Base-by-base conservation (phyloP, 2,329 filamentous ascomycete species). In the Hirsutella minnesotensis region DNA sequence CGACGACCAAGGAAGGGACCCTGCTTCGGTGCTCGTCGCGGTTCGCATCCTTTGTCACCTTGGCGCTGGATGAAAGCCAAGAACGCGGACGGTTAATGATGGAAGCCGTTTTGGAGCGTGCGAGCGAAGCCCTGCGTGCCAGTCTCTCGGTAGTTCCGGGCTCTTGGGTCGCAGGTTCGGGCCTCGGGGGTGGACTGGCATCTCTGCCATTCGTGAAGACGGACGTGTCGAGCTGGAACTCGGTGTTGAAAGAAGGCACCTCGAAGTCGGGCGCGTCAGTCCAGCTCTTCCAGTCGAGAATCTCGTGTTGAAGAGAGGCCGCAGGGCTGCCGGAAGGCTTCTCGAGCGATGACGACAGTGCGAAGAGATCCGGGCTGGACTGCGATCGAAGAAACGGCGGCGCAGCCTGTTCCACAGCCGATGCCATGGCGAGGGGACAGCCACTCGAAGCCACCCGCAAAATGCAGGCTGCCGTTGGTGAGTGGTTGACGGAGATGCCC, bases 171-270 rank as follows among this genome's bases (percentile, higher is more conserved):
- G 40, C 27, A 48, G 52, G 44, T 45, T 45, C 46, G 27, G 35
- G 39, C 22, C 27, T 36, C 30, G 18, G 22, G 24, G 13, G 29
- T 3, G 18, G 43, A 9, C 19, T 16, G 27, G 16, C 8, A 20
- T 12, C 27, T 19, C 42, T 37, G 40, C 39, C 40, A 35, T 61
- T 57, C 49, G 69, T 53, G 37, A 61, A 65, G 22, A 73, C 56
- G 16, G 63, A 66, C 4, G 66, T 65, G 50, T 73, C 66, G 53
- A 77, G 62, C 35, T 70, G 61, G 49, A 67, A 60, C 48, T 65
- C 65, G 51, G 70, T 63, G 47, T 75, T 68, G 56, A 78, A 71
- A 1, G 69, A 68, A 31, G 72, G 68, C 29, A 78, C 58, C 45
- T 74, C 70, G 55, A 75, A 74, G 45, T 60, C 55, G 13, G 68